Percentiles rank a stretch among this genome's conserved stretches.
phyloP scores from a whole-genome alignment of 768 basidiomycete genomes.

The Psilocybe cyanescens region DNA sequence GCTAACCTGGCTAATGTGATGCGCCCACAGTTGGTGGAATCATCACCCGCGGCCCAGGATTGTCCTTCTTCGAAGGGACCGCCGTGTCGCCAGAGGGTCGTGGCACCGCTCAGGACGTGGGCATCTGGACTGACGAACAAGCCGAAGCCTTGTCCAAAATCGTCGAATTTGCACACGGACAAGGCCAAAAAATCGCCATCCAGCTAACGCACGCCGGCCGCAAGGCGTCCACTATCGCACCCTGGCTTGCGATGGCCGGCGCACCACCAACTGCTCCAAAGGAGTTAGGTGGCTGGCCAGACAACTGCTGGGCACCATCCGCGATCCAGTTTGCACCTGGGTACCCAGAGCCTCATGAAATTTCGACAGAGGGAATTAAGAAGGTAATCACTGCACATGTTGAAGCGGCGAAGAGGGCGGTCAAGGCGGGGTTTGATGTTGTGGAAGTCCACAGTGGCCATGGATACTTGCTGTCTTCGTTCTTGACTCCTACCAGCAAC shows the following conservation, averaged over 20 bases:
- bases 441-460: slow-evolving; percentile 71
- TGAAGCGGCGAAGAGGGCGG: slow-evolving; percentile 51
- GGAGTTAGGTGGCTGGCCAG: slow-evolving; percentile 47
- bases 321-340: slow-evolving; percentile 15
- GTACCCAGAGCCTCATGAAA: slow-evolving; percentile 57
- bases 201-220: slow-evolving; percentile 78
- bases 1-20: not conserved
- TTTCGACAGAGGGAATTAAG: slow-evolving; percentile 61
- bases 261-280: slow-evolving; percentile 31
- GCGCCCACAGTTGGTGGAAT: slow-evolving; percentile 29
- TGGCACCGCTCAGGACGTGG: not conserved
- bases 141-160: not conserved
- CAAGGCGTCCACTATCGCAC: slow-evolving; percentile 64
- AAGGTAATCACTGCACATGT: slow-evolving; percentile 60
- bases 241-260: slow-evolving; percentile 46
- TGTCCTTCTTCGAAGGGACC: not conserved
- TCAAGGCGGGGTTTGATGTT: slow-evolving; percentile 63
- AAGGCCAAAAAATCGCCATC: slow-evolving; percentile 68
- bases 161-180: slow-evolving; percentile 50
- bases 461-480: slow-evolving; percentile 62
- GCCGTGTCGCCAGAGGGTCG: slow-evolving; percentile 22
- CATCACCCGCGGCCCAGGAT: not conserved
- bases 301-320: slow-evolving; percentile 59
- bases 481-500: slow-evolving; percentile 63
- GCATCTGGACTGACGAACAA: not conserved